Evolutionary conservation across 2,329 filamentous ascomycete genomes (phyloP), one percentile per base, ranked within the genome.

Genomic region (Orbilia quercus): DNA sequence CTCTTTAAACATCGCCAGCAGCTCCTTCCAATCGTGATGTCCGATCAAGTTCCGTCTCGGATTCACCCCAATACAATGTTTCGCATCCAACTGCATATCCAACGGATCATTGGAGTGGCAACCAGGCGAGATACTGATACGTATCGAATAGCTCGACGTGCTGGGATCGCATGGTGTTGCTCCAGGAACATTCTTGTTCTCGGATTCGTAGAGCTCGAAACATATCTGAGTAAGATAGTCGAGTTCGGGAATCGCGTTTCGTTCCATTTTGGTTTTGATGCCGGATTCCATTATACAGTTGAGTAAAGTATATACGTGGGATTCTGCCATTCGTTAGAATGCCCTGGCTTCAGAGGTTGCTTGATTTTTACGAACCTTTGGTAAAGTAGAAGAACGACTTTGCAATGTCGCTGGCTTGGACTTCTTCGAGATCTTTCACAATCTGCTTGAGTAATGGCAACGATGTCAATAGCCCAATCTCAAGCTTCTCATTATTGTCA

Each of bases 351-450:
- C 12, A 20, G 7, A 6, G 14, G 12, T 34, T 28, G 16, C n/a
- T 50, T 7, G 6, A 20, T 6, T 16, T 11, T 12, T 9, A 59
- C 55, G 11, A 48, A 77, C 76, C 76, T 81, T 99, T 99, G 75
- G 95, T 99, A 81, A 99, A 99, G 83, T 99, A 99, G 82, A 98
- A 91, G 84, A 98, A 98, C 1, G 90, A 94, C 80, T 97, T 97
- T 47, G 93, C 92, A 76, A 96, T 91, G 59, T 94, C 90, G 0
- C 91, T 96, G 2, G 95, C 94, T 81, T 99, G 95, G 81, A 98
- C 92, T 81, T 98, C 93, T 82, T 99, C 96, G 1, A 99, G 85
- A 78, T 99, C 94, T 79, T 93, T 90, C 5, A 99, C 95, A 77
- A 99, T 97, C 82, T 99, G 95, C 80, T 96, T 96, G 48, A 99